Evolutionary conservation across 2,329 filamentous ascomycete species (phyloP), one percentile per base, ranked within the genome.

Genomic region (Ophiostoma ips): DNA sequence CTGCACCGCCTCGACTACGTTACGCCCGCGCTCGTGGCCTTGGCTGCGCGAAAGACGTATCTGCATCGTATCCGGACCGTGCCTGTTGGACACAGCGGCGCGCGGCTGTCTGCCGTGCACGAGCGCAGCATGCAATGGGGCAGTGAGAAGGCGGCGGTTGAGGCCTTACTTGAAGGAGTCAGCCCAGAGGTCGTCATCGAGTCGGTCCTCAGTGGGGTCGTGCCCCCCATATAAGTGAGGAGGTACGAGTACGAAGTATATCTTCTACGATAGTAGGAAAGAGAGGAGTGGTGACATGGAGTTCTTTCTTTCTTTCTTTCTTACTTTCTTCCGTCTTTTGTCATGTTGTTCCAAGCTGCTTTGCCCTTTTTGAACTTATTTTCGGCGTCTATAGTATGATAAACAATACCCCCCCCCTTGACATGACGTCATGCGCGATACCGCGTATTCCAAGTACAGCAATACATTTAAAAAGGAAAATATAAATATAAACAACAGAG

Each of bases 41-140:
- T 98, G 43, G 92, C 92, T 5, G 81, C 83, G 2, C 79, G 79
- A 53, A 96, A 96, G 67, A 76, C 94, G 21, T 98, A 94, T 61
- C 73, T 84, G 16, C 92, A 98, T 66, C 81, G 88, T 9, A 79
- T 98, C 31, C 66, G 76, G 13, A 75, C 95, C 50, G 78, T 83
- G 0, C 66, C 68, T 1, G 75, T 86, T 1, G 75, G 24, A 5
- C 37, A 40, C n/a, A 21, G 21, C 24, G 15, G 36, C 3, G 5
- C 18, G n/a, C 28, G 38, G 9, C 18, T 46, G 33, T 15, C 16
- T 8, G 15, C 24, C 7, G n/a, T 79, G 54, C 77, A 80, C 51
- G 92, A 96, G 67, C 75, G 88, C 45, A 95, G 88, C 62, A 75
- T 95, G 70, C 87, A 95, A 63, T 98, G 94, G 80, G 92, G 92